A percentile compares a stretch with the other conserved stretches of the same genome.
These are phyloP conservation scores for Eutrema salsugineum DNA, from an alignment of 441 rosid species.

Conservation along the genomic window DNA sequence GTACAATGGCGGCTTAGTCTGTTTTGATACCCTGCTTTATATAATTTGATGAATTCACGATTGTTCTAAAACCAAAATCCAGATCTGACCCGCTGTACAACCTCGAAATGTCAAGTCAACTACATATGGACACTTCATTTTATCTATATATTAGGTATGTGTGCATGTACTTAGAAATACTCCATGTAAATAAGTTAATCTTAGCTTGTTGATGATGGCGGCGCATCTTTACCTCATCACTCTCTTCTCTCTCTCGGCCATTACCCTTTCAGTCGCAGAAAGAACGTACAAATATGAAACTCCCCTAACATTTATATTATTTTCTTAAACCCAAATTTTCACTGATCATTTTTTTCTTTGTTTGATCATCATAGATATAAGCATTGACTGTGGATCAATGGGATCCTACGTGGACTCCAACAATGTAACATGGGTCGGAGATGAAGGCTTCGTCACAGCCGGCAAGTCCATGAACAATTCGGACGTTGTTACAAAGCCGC, in stretches of 20 bases:
- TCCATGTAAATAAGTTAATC: not conserved
- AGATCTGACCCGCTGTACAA: not conserved
- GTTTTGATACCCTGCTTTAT: not conserved
- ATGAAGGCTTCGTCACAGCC: conserved; percentile 27
- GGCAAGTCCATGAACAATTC: conserved; percentile 21
- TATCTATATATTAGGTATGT: conserved; percentile 9
- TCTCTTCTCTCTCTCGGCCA: not conserved
- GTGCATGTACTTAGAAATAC: not conserved
- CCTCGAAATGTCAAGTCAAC: conserved; percentile 13
- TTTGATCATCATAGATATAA: conserved; percentile 4
- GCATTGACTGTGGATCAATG: conserved; percentile 50
- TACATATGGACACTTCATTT: not conserved
- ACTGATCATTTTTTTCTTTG: not conserved
- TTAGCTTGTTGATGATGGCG: conserved; percentile 6
- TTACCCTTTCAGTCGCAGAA: not conserved
- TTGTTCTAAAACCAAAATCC: not conserved
- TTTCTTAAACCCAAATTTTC: not conserved
- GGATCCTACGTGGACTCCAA: conserved; percentile 32
- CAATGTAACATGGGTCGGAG: conserved; percentile 39
- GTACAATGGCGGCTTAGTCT: not conserved
- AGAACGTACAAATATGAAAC: not conserved
- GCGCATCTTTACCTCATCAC: not conserved
- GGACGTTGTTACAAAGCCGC: not conserved
- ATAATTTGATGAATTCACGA: not conserved
- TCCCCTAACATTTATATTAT: not conserved